Conservation (phyloP, 345 rosid genomes). For the Durio zibethinus region DNA sequence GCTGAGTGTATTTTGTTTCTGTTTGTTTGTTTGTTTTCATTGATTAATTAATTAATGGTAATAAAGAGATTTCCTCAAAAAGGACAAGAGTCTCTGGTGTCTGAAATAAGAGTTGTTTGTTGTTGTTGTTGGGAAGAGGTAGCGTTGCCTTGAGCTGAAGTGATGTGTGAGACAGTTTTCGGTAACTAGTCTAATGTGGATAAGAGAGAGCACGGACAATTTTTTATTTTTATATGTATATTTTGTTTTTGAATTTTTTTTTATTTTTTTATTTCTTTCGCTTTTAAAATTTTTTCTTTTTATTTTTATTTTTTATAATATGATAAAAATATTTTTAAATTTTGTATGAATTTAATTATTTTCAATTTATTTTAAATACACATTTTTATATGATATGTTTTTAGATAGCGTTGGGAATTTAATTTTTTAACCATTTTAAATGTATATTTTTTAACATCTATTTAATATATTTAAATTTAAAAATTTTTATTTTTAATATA, state of each 20-base stretch:
- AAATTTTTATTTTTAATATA: too few species aligned
- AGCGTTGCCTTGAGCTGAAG: constrained; percentile 2
- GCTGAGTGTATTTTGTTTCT: not conserved
- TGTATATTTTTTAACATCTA: too few species aligned
- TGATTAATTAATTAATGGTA: not conserved
- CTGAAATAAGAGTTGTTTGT: not conserved
- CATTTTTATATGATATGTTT: too few species aligned
- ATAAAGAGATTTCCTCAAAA: not conserved
- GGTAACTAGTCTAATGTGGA: not conserved
- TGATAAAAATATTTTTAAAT: not conserved
- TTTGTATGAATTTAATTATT: not conserved
- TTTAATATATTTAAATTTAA: too few species aligned
- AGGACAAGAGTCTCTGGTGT: not conserved
- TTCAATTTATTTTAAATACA: too few species aligned
- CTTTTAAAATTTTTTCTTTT: too few species aligned
- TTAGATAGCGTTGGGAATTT: too few species aligned
- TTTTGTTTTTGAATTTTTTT: not conserved
- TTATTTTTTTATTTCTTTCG: too few species aligned
- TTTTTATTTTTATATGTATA: not conserved
- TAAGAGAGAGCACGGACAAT: not conserved
- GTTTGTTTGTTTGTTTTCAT: not conserved
- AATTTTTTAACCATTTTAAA: too few species aligned
- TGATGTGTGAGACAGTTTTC: constrained; percentile 7
- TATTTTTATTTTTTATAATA: not conserved
- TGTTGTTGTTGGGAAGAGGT: constrained; percentile 15